Conservation (phyloP, 805 yeast species). For the Cyberlindnera maritima region DNA sequence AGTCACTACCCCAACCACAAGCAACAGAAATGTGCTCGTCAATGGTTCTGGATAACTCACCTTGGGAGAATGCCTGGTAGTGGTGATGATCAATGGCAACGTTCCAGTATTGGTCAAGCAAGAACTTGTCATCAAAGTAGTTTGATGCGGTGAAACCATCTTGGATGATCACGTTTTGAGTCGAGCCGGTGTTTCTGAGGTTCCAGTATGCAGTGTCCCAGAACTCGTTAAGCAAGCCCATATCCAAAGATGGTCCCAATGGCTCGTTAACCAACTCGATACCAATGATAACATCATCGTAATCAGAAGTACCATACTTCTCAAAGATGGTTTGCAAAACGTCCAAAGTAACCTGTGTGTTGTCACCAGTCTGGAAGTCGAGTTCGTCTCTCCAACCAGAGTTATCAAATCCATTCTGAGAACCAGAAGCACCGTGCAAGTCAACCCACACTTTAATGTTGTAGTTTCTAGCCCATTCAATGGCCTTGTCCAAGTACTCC, state of each 20-base stretch:
- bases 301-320: constrained; percentile 62
- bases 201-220: constrained; percentile 60
- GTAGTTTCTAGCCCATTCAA: constrained; percentile 66
- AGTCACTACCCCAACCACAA: constrained; percentile 47
- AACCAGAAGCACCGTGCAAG: constrained; percentile 94
- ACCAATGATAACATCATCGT: constrained; percentile 73
- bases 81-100: constrained; percentile 86
- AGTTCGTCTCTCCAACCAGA: constrained; percentile 74
- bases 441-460: constrained; percentile 84
- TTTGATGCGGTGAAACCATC: constrained; percentile 71
- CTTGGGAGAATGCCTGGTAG: constrained; percentile 77
- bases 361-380: constrained; percentile 54
- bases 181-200: constrained; percentile 54
- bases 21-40: constrained; percentile 60
- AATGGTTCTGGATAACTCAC: constrained; percentile 54
- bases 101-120: constrained; percentile 48
- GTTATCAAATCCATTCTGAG: constrained; percentile 95
- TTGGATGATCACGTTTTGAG: constrained; percentile 65
- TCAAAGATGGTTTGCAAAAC: constrained; percentile 54
- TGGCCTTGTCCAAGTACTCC: constrained; percentile 68
- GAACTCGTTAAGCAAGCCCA: constrained; percentile 56
- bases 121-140: constrained; percentile 62
- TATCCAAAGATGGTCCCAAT: constrained; percentile 64
- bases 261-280: constrained; percentile 91
- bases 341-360: constrained; percentile 50